These are phyloP conservation scores for Lanmaoa pseudosensibilis DNA, from an alignment of 768 basidiomycete species.

Conservation along the genomic window DNA sequence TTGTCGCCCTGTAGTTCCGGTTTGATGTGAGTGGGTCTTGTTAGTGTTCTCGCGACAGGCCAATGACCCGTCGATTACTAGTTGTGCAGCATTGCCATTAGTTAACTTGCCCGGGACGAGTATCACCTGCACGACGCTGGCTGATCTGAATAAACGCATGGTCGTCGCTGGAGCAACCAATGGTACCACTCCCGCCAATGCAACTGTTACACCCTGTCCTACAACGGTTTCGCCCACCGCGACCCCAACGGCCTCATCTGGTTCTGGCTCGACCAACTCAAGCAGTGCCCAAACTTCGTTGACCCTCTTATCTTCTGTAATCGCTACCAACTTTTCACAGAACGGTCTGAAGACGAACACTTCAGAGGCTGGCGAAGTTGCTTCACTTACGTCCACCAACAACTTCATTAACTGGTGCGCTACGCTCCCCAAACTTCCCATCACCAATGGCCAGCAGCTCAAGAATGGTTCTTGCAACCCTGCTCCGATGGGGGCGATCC, in stretches of 20 bases:
- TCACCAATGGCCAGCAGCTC: conserved; percentile 63
- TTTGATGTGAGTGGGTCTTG: conserved; percentile 19
- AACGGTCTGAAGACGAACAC: conserved; percentile 42
- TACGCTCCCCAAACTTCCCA: conserved; percentile 45
- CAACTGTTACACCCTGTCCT: conserved; percentile 16
- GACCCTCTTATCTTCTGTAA: conserved; percentile 47
- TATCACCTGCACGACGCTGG: conserved; percentile 51
- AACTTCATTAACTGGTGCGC: conserved; percentile 75
- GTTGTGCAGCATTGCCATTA: conserved; percentile 47
- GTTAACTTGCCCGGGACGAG: conserved; percentile 49
- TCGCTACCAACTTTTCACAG: conserved; percentile 55
- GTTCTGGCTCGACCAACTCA: conserved; percentile 19
- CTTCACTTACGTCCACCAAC: conserved; percentile 62
- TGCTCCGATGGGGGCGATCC: conserved; percentile 60
- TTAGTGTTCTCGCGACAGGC: background rate
- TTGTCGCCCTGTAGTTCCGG: conserved; percentile 22
- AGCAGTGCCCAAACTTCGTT: conserved; percentile 26
- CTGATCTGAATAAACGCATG: conserved; percentile 49
- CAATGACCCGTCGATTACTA: background rate
- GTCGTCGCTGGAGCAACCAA: conserved; percentile 34
- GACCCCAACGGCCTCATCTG: conserved; percentile 3
- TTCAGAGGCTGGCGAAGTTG: conserved; percentile 45
- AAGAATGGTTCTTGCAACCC: conserved; percentile 57
- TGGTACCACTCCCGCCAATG: conserved; percentile 21
- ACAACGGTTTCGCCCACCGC: background rate